Evolutionary conservation across 2,329 filamentous ascomycete genomes (phyloP), one percentile per base, ranked within the genome.

Genomic region (Fusarium longipes): DNA sequence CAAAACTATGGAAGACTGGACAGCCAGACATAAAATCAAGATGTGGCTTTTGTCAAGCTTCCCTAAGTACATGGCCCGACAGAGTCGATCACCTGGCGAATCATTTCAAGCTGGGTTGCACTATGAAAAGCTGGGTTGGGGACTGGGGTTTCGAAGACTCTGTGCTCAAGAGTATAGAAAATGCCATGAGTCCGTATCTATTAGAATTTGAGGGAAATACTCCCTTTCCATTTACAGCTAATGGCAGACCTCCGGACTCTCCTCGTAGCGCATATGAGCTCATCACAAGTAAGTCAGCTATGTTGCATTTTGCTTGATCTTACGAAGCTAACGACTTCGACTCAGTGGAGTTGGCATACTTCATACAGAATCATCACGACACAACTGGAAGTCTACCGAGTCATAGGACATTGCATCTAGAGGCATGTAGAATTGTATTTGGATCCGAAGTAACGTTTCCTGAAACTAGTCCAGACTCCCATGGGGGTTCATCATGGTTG

Each of bases 51-150:
- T 82, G 80, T 45, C 75, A 74, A 8, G 72, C 76, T 35, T 55
- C 69, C 0, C 70, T 82, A 56, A 72, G 75, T 40, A 76, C 78
- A 3, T 82, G 80, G 80, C 69, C 66, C 70, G 64, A 71, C 67
- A 24, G 79, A 25, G 65, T 70, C 10, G 63, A 81, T 36, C 80
- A 82, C 58, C 66, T 82, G 0, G 79, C 79, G 0, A 78, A 80
- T 9, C 80, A 82, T 58, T 82, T 81, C 68, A 80, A 78, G 53
- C 69, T 73, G 33, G 80, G 80, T 1, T 77, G 73, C 39, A 77
- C 72, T n/a, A 82, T 82, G 79, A 74, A 72, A 9, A 75, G 78
- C 8, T 82, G 80, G 80, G 75, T 78, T 30, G 80, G 80, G 11
- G 78, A 81, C 40, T 81, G 80, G 78, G 80, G 80, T 1, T 81